Evolutionary conservation across 2,329 filamentous ascomycete species (phyloP), one percentile per base, ranked within the genome.

Genomic region (Ophiocordyceps camponoti-saundersi): DNA sequence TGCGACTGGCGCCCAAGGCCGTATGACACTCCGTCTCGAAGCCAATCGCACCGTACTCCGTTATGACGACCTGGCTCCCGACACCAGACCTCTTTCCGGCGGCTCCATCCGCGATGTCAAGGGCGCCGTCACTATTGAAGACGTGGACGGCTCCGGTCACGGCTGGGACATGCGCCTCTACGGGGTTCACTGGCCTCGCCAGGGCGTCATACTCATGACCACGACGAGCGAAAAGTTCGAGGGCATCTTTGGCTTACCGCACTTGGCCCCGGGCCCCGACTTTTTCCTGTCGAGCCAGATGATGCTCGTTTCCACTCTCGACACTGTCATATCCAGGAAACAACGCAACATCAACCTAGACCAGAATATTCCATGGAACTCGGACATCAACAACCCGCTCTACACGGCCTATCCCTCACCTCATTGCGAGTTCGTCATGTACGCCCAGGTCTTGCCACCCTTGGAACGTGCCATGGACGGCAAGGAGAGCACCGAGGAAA

Each of bases 161-260:
- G 84, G 78, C 53, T 89, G 84, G 79, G 82, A 89, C 53, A 79
- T 93, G 65, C 73, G 77, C 46, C 65, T 95, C 45, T 81, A 87
- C 62, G 92, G 92, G 3, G 74, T 93, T 4, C 90, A 96, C 65
- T 93, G 88, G 71, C 80, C 83, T 36, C 73, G 75, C n/a, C 77
- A 83, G 51, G 92, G 92, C 2, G 76, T 79, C 15, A 77, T 92
- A 45, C 67, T 96, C 34, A 67, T 96, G 59, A 85, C 83, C 2
- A 95, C 90, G 1, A 90, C 88, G 44, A 95, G 88, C 61, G 85
- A 95, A 58, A 95, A 94, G 67, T 92, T 92, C 57, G 79, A 82
- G n/a, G 89, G 92, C 42, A 81, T 96, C 48, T 94, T 94, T 60
- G 84, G 81, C 2, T 67, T 96, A 44, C 89, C 92, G 23, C 88